phyloP scores from a whole-genome alignment of 176 grass and related monocot genomes.

The Eleusine coracana region DNA sequence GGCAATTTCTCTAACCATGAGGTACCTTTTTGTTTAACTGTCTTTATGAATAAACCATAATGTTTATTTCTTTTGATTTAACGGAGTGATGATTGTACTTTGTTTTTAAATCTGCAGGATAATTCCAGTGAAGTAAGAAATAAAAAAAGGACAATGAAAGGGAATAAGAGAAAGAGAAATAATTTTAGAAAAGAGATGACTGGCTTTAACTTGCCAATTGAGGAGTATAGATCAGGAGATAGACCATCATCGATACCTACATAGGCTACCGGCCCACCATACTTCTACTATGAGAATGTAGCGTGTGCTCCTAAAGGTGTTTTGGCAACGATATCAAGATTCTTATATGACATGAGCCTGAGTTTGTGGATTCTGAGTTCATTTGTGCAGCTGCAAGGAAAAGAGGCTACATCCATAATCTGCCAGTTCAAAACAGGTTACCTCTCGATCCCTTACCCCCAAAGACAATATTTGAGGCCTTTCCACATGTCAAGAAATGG shows the following conservation, averaged over 20 bases:
- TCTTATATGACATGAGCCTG: constrained; percentile 63
- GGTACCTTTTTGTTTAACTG: constrained; percentile 38
- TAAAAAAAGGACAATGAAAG: constrained; percentile 32
- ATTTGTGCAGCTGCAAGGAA: constrained; percentile 72
- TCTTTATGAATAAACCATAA: constrained; percentile 3
- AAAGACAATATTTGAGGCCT: constrained; percentile 40
- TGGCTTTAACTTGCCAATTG: constrained; percentile 61
- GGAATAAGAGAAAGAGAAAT: constrained; percentile 45
- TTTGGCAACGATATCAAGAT: constrained; percentile 62
- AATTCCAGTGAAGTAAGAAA: constrained; percentile 34
- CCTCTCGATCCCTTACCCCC: too few relatives aligned
- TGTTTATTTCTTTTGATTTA: constrained; percentile 1
- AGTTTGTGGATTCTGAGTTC: constrained; percentile 66
- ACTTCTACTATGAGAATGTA: constrained; percentile 86
- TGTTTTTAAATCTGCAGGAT: constrained; percentile 42
- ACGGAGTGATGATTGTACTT: constrained; percentile 2
- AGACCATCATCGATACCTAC: constrained; percentile 32
- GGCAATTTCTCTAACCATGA: constrained; percentile 37
- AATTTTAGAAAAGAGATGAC: constrained; percentile 45
- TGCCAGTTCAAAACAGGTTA: constrained; percentile 44
- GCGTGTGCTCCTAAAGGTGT: constrained; percentile 69
- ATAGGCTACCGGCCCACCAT: constrained; percentile 61
- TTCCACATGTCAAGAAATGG: constrained; percentile 40
- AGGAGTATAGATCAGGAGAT: not conserved
- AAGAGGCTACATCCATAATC: constrained; percentile 77